Evolutionary conservation across 192 early-diverging fungal species (phyloP), one percentile per base, ranked within the genome.

Genomic region (Dimargaris xerosporica): DNA sequence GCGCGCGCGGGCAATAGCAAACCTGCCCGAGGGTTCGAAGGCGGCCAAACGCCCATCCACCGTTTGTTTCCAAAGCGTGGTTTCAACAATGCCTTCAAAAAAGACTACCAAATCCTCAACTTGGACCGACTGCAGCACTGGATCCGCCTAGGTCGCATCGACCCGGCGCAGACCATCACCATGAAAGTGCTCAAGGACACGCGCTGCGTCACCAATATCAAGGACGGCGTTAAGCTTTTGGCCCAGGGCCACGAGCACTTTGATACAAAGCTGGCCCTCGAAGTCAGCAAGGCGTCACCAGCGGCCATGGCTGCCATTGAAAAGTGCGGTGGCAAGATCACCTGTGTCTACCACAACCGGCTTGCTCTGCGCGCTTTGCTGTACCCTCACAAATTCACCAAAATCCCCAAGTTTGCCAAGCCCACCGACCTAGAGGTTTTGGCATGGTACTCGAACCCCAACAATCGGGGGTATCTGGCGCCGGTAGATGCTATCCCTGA

Each of bases 51-150:
- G 19, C 88, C 91, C 50, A 65, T 96, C 46, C 80, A 82, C 26
- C 80, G 81, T 47, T 79, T 82, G 31, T 83, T 95, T 46, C 92
- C 92, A 3, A 91, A 93, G 72, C 81, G 88, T 62, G 93, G 93
- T 55, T 90, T 90, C 68, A 78, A 77, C 66, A 89, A 87, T 70
- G 64, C 70, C 73, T 63, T 67, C 55, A 56, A 45, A 30, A 69
- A 85, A 50, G 77, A 83, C 34, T 83, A 80, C 53, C 81, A 85
- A 66, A 75, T 82, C 45, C 69, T 91, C 54, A 86, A 88, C 64
- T 73, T 99, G 67, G 94, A 95, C 73, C 75, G 82, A 41, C 72
- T 99, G 66, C 93, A 96, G 73, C 85, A 90, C 69, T 94, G 90
- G 85, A 87, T 99, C 61, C 80, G 89, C 58, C 79, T 72, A 2